These are phyloP conservation scores for Fusarium mexicanum DNA, from an alignment of 2,329 filamentous ascomycete genomes.

Conservation along the genomic window DNA sequence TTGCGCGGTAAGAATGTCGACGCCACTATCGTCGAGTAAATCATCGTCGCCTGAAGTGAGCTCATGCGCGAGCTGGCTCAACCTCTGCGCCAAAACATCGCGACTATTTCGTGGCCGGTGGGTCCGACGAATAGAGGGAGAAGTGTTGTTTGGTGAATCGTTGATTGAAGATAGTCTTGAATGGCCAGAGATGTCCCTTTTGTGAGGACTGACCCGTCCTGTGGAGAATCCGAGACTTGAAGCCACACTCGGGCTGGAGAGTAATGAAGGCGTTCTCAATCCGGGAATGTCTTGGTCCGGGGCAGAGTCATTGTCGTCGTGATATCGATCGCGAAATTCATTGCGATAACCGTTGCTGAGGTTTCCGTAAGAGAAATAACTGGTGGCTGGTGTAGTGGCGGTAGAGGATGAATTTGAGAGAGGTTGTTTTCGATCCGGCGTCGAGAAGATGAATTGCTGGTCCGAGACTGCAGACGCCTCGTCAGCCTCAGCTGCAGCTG, in stretches of 20 bases:
- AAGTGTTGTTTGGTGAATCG: slow-evolving; percentile 36
- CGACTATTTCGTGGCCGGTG: slow-evolving; percentile 30
- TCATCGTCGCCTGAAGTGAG: slow-evolving; percentile 48
- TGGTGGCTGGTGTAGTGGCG: slow-evolving; percentile 37
- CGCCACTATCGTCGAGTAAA: slow-evolving; percentile 48
- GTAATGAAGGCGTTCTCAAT: slow-evolving; percentile 43
- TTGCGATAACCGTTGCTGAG: slow-evolving; percentile 32
- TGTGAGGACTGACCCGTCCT: slow-evolving; percentile 46
- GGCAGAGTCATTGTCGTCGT: slow-evolving; percentile 37
- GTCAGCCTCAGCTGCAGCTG: slow-evolving; percentile 37
- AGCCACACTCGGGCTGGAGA: slow-evolving; percentile 48
- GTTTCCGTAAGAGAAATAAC: slow-evolving; percentile 35
- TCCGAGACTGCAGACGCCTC: slow-evolving; percentile 34
- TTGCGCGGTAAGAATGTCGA: slow-evolving; percentile 52
- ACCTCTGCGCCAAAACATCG: slow-evolving; percentile 56
- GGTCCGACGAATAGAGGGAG: slow-evolving; percentile 36
- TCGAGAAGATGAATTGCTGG: slow-evolving; percentile 39
- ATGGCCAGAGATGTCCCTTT: slow-evolving; percentile 42
- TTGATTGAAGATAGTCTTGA: slow-evolving; percentile 36
- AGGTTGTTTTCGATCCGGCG: slow-evolving; percentile 40
- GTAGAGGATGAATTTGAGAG: slow-evolving; percentile 27
- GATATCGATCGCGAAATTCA: slow-evolving; percentile 40
- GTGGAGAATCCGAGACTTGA: slow-evolving; percentile 48
- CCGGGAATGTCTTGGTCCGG: slow-evolving; percentile 35
- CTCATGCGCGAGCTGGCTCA: slow-evolving; percentile 52